A percentile compares a stretch with the other conserved stretches of the same genome.
Evolutionary conservation across 768 basidiomycete species (phyloP).

Genomic region (Tulasnella sp.): DNA sequence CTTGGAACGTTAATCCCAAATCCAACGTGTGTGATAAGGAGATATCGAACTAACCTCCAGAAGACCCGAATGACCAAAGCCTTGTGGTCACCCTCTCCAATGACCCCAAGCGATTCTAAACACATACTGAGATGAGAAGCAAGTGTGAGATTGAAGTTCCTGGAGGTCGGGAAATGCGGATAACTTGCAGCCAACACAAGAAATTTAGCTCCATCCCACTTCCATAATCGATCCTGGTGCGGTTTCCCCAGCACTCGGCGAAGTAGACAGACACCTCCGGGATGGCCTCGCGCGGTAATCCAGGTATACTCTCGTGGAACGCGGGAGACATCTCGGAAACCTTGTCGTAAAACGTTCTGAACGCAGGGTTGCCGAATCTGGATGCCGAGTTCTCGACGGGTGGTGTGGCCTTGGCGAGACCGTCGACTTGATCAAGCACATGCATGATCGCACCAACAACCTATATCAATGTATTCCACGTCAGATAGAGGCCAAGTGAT

Average conservation of each 20-base stretch:
- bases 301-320: constrained; percentile 50
- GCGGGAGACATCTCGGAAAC: constrained; percentile 47
- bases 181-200: constrained; percentile 83
- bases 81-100: constrained; percentile 53
- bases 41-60: constrained; percentile 50
- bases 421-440: constrained; percentile 57
- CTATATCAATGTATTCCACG: constrained; percentile 31
- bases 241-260: constrained; percentile 81
- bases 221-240: constrained; percentile 93
- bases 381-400: constrained; percentile 85
- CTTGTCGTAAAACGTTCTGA: constrained; percentile 81
- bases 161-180: not conserved
- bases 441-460: constrained; percentile 49
- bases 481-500: not conserved
- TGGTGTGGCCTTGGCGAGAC: constrained; percentile 58
- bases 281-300: constrained; percentile 46
- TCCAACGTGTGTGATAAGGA: no score
- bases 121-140: constrained; percentile 48
- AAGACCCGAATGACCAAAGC: constrained; percentile 77
- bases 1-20: not conserved
- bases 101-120: constrained; percentile 56
- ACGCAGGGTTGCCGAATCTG: constrained; percentile 95
- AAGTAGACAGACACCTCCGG: constrained; percentile 74
- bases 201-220: constrained; percentile 99
- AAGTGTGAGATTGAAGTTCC: not conserved